Evolutionary conservation across 345 rosid species (phyloP).

Genomic region (Eucalyptus marginata): DNA sequence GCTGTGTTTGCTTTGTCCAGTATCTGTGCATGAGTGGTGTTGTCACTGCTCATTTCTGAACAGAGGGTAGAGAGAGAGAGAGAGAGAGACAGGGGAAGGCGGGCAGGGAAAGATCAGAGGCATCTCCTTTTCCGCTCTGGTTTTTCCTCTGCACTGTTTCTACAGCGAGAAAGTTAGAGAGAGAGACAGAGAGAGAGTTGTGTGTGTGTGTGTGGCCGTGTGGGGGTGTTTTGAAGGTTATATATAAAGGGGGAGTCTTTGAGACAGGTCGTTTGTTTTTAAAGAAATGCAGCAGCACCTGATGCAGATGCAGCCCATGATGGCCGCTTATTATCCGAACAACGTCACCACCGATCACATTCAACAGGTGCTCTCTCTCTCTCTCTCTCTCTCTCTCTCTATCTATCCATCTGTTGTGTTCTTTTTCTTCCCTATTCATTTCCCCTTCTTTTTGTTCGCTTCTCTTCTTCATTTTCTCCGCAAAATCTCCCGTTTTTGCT

Average conservation of each 20-base stretch:
- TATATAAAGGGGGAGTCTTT: not conserved
- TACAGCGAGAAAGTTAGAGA: not conserved
- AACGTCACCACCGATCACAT: conserved; percentile 99
- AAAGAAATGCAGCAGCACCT: conserved; percentile 99
- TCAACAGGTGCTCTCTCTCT: conserved; percentile 66
- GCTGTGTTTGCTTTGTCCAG: not conserved
- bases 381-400: not conserved
- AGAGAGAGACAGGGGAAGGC: not conserved
- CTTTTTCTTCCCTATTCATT: not conserved
- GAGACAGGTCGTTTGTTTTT: not conserved
- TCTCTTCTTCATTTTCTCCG: not conserved
- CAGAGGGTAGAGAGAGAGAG: not conserved
- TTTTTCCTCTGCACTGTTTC: not conserved
- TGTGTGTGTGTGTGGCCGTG: not conserved
- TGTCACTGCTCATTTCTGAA: not conserved
- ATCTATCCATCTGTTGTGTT: not conserved
- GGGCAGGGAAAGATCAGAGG: not conserved
- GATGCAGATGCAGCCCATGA: conserved; percentile 99
- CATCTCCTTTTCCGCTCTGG: not conserved
- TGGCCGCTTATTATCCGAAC: conserved; percentile 98
- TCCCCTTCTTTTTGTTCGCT: not conserved
- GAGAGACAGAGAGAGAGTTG: not conserved
- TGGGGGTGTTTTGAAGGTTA: not conserved
- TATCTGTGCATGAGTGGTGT: not conserved
- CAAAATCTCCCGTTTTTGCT: not conserved